phyloP scores from a whole-genome alignment of 768 basidiomycete species.

The Megacollybia marginata region DNA sequence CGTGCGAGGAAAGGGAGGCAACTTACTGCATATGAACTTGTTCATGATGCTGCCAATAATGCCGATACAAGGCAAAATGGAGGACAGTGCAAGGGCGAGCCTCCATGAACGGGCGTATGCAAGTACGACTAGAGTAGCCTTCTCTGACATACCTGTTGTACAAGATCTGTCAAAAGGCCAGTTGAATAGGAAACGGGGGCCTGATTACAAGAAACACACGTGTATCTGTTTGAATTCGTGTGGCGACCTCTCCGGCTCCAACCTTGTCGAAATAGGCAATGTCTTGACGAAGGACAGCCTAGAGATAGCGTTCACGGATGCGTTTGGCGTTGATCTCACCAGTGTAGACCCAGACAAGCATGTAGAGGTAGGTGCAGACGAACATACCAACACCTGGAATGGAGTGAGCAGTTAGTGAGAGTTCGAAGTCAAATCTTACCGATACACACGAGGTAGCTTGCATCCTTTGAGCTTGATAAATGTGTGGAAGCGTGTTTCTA shows the following conservation, averaged over 20 bases:
- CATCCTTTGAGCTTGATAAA: conserved; percentile 58
- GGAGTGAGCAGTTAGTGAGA: background rate
- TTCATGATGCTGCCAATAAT: conserved; percentile 70
- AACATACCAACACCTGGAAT: conserved; percentile 66
- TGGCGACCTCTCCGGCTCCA: conserved; percentile 90
- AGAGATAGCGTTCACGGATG: conserved; percentile 76
- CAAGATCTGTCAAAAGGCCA: conserved; percentile 46
- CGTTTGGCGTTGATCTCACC: conserved; percentile 80
- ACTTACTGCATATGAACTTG: conserved; percentile 59
- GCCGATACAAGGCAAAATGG: conserved; percentile 77
- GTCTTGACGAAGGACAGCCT: conserved; percentile 76
- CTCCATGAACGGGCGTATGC: conserved; percentile 69
- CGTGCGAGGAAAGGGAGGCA: background rate
- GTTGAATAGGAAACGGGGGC: background rate
- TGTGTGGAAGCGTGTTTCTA: conserved; percentile 55
- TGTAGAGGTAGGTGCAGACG: conserved; percentile 48
- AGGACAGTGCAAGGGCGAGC: conserved; percentile 74
- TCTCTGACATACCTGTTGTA: conserved; percentile 89
- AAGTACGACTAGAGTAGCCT: conserved; percentile 65
- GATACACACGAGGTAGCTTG: conserved; percentile 58
- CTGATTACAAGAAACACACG: conserved; percentile 53
- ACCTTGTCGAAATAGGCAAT: conserved; percentile 88
- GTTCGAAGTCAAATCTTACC: conserved; percentile 31
- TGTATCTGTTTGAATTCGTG: conserved; percentile 84
- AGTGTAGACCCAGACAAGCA: conserved; percentile 56